phyloP scores from a whole-genome alignment of 1,139 yeast species.

The Yamadazyma jaroonii region DNA sequence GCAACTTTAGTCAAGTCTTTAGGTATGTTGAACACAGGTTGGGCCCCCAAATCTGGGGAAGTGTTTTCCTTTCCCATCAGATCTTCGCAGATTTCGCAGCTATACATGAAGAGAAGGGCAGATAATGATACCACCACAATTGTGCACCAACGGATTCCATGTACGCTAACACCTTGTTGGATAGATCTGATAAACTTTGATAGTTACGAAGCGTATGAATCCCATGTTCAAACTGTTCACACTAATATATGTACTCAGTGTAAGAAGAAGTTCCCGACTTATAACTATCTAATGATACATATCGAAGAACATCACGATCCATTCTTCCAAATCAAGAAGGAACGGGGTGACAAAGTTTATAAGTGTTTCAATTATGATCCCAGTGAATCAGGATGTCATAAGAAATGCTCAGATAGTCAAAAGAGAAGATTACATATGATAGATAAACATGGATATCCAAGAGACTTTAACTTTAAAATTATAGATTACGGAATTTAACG shows the following conservation, averaged over 20 bases:
- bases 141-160: neutral
- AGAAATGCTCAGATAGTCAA: slow-evolving; percentile 27
- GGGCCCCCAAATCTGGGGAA: neutral
- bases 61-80: neutral
- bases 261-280: slow-evolving; percentile 37
- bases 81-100: neutral
- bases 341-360: slow-evolving; percentile 37
- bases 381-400: slow-evolving; percentile 26
- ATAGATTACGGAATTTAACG: slow-evolving; percentile 24
- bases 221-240: slow-evolving; percentile 24
- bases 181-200: neutral
- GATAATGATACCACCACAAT: slow-evolving; percentile 5
- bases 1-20: neutral
- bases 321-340: slow-evolving; percentile 31
- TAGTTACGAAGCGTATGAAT: slow-evolving; percentile 24
- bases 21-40: neutral
- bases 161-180: slow-evolving; percentile 3
- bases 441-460: slow-evolving; percentile 49
- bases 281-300: slow-evolving; percentile 41
- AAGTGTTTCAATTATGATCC: slow-evolving; percentile 34
- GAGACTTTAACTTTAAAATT: slow-evolving; percentile 36
- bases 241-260: slow-evolving; percentile 42
- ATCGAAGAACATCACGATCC: slow-evolving; percentile 55
- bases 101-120: slow-evolving; percentile 12
- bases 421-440: slow-evolving; percentile 47